Percentiles rank a stretch among this genome's conserved stretches.
Conservation (phyloP, 2,329 filamentous ascomycete species). For the Colletotrichum paranaense region DNA sequence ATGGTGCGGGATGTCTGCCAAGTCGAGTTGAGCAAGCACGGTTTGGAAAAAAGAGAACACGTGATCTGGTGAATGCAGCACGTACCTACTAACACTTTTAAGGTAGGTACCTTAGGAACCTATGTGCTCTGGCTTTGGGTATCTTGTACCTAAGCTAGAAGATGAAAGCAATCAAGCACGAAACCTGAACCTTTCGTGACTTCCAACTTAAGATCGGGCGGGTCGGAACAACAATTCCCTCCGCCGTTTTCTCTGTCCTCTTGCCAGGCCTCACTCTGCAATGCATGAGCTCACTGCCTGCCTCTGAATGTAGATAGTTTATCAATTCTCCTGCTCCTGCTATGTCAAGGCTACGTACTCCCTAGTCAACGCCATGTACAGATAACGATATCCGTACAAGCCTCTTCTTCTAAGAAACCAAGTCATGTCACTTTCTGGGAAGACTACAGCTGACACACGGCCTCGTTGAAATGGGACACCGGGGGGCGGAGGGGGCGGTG, state of each 20-base stretch:
- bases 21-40: background rate
- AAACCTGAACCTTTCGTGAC: too few species aligned
- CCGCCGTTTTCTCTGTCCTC: too few species aligned
- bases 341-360: background rate
- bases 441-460: background rate
- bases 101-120: too few species aligned
- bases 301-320: background rate
- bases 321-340: background rate
- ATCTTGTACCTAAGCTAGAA: too few species aligned
- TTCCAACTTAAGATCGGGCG: too few species aligned
- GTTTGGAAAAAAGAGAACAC: background rate
- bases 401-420: background rate
- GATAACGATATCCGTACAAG: background rate
- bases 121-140: too few species aligned
- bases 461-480: background rate
- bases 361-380: background rate
- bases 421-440: background rate
- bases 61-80: background rate
- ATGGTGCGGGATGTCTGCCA: background rate
- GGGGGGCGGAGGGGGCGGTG: background rate
- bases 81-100: background rate
- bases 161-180: too few species aligned
- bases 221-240: too few species aligned
- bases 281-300: background rate
- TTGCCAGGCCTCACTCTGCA: background rate